Evolutionary conservation across 345 rosid species (phyloP).

Genomic region (Heritiera littoralis): DNA sequence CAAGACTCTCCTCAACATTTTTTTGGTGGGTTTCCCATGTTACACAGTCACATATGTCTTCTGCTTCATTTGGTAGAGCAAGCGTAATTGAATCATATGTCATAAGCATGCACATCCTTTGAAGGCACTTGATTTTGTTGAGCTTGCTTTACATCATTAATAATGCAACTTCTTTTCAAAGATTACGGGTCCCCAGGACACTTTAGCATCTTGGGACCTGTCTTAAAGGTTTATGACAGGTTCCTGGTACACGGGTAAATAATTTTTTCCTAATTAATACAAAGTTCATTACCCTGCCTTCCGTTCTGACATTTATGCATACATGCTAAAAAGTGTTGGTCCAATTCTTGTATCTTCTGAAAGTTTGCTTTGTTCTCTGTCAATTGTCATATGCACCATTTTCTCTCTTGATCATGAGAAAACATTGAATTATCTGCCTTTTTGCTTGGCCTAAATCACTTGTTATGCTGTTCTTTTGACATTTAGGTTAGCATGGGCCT

Average conservation of each 20-base stretch:
- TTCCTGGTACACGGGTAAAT: not conserved
- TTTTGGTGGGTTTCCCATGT: not conserved
- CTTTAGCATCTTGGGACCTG: not conserved
- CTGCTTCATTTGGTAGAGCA: not conserved
- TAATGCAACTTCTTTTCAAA: not conserved
- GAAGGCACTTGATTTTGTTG: not conserved
- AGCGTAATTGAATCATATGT: not conserved
- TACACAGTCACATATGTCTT: not conserved
- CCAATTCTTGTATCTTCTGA: not conserved
- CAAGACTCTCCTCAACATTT: not conserved
- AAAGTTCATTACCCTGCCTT: not conserved
- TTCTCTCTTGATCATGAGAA: not conserved
- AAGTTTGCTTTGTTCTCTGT: not conserved
- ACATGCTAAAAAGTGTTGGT: not conserved
- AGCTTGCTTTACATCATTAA: conserved; percentile 18
- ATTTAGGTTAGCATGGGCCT: not conserved
- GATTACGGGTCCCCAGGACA: not conserved
- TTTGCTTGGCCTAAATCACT: not conserved
- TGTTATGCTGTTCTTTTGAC: not conserved
- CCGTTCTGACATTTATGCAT: not conserved
- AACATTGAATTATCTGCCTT: not conserved
- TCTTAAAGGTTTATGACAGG: not conserved
- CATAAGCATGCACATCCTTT: not conserved
- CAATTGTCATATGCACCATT: not conserved
- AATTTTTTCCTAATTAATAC: not conserved